A percentile compares a stretch with the other conserved stretches of the same genome.
These are phyloP conservation scores for Effrenium voratum DNA, from an alignment of 73 alveolate species.

Conservation along the genomic window DNA sequence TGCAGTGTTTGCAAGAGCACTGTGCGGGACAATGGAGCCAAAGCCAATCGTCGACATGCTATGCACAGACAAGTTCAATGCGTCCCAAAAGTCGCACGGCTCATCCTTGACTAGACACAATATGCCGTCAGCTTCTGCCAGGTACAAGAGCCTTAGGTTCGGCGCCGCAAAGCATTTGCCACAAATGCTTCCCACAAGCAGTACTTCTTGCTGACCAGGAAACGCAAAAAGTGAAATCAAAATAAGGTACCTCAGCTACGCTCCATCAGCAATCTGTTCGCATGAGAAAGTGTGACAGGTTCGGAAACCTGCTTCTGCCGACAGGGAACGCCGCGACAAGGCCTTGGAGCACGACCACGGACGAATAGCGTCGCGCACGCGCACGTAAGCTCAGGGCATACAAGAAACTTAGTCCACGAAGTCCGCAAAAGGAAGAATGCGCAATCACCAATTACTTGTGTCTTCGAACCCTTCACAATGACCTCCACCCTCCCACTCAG, in stretches of 20 bases:
- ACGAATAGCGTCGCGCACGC: neutral
- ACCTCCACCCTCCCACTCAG: slow-evolving; percentile 37
- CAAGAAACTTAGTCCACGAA: neutral
- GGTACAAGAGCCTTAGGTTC: neutral
- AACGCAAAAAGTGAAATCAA: neutral
- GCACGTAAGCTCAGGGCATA: neutral
- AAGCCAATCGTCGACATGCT: slow-evolving; percentile 39
- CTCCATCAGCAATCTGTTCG: too few species aligned
- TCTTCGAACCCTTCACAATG: slow-evolving; percentile 19
- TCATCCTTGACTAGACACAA: neutral
- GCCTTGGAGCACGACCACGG: neutral
- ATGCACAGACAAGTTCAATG: slow-evolving; percentile 2
- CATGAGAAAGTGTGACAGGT: too few species aligned
- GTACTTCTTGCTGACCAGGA: neutral
- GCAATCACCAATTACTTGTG: slow-evolving; percentile 22
- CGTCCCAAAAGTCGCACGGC: slow-evolving; percentile 18
- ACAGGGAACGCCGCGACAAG: neutral
- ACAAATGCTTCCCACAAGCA: neutral
- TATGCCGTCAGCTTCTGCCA: neutral
- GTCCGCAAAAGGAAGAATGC: slow-evolving; percentile 22
- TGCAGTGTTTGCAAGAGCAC: neutral
- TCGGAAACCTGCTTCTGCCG: neutral
- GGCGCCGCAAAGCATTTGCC: neutral
- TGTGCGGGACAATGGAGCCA: neutral
- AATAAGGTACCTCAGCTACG: neutral